phyloP scores from a whole-genome alignment of 2,329 filamentous ascomycete species.

The Podosphaera aphanis region DNA sequence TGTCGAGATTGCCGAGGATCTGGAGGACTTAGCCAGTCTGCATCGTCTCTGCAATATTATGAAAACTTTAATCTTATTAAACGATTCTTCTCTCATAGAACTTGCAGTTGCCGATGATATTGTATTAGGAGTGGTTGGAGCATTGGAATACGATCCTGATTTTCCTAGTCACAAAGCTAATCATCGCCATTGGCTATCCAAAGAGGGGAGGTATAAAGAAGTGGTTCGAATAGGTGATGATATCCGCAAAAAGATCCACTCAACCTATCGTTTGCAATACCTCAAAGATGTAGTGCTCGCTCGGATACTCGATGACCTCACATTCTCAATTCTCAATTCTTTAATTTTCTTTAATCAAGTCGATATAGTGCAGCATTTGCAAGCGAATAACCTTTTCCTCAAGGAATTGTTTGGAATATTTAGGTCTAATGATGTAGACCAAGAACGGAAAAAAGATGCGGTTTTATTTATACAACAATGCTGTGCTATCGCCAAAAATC shows the following conservation, averaged over 20 bases:
- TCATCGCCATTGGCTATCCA: constrained; percentile 76
- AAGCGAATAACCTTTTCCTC: constrained; percentile 54
- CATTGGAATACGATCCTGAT: constrained; percentile 91
- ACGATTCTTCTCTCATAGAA: constrained; percentile 88
- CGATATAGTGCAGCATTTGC: constrained; percentile 89
- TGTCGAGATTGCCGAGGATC: constrained; percentile 71
- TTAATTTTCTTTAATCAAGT: constrained; percentile 98
- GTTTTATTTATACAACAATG: constrained; percentile 95
- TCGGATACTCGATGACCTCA: constrained; percentile 87
- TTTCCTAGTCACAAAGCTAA: constrained; percentile 96
- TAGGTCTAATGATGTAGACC: constrained; percentile 34
- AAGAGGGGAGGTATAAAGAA: constrained; percentile 81
- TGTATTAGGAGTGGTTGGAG: constrained; percentile 78
- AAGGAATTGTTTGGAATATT: constrained; percentile 79
- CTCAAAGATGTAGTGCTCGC: constrained; percentile 96
- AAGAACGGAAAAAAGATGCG: constrained; percentile 68
- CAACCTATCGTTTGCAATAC: constrained; percentile 87
- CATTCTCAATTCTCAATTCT: constrained; percentile 90
- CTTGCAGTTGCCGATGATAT: constrained; percentile 75
- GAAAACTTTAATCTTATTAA: constrained; percentile 85
- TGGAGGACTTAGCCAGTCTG: constrained; percentile 67
- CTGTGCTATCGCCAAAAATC: constrained; percentile 77
- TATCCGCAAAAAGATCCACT: constrained; percentile 78
- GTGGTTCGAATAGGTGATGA: constrained; percentile 69
- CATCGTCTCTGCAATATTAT: constrained; percentile 92